A percentile compares a stretch with the other conserved stretches of the same genome.
phyloP scores from a whole-genome alignment of 306 rosid genomes.

The Trifolium fragiferum region DNA sequence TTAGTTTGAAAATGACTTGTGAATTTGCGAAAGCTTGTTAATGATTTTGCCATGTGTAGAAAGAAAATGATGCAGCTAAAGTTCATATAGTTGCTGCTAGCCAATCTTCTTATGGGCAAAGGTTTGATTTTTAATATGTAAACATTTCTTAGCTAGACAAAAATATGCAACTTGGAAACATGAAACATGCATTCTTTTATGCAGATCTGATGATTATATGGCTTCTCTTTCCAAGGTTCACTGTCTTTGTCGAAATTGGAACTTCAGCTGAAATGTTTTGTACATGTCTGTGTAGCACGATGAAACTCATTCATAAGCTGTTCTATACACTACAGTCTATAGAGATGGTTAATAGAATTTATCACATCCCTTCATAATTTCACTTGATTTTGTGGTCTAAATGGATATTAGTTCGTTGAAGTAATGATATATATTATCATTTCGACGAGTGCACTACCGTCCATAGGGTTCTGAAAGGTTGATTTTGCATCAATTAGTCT shows the following conservation, averaged over 20 bases:
- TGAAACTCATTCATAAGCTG: constrained; percentile 22
- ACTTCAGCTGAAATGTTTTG: constrained; percentile 35
- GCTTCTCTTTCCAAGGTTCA: constrained; percentile 89
- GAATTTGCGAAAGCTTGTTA: constrained; percentile 10
- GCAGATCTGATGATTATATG: constrained; percentile 94
- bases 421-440: neutral
- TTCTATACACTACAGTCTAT: neutral
- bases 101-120: constrained; percentile 79
- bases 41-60: constrained; percentile 51
- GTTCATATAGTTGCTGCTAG: constrained; percentile 69
- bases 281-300: neutral
- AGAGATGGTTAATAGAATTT: constrained; percentile 21
- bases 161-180: constrained; percentile 26
- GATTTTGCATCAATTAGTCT: constrained; percentile 13
- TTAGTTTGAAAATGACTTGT: constrained; percentile 20
- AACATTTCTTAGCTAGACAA: constrained; percentile 9
- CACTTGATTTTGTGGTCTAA: constrained; percentile 13
- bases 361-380: neutral
- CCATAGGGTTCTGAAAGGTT: constrained; percentile 10
- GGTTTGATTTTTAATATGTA: constrained; percentile 52
- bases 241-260: constrained; percentile 80
- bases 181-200: constrained; percentile 35
- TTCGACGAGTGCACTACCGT: neutral
- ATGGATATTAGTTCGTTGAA: constrained; percentile 2
- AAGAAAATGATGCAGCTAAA: constrained; percentile 64